Evolutionary conservation across 2,329 filamentous ascomycete species (phyloP).

Genomic region (Aspergillus transmontanensis): DNA sequence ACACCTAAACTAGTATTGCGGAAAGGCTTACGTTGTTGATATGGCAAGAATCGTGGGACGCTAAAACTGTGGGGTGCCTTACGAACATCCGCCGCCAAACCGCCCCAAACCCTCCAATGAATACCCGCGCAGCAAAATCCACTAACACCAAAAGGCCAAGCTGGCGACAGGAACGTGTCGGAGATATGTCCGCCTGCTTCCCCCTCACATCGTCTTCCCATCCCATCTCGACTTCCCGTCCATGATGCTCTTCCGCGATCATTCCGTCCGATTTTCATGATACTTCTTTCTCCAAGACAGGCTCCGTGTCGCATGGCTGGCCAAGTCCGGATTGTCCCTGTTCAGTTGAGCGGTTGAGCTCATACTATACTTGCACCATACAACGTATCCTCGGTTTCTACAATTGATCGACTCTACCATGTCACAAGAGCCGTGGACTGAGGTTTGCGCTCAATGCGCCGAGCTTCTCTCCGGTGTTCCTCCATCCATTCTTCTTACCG

Average conservation of each 20-base stretch:
- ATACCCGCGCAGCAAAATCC: conserved; percentile 1
- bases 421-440: conserved; percentile 29
- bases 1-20: background rate
- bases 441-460: conserved; percentile 37
- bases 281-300: conserved; percentile 12
- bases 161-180: conserved; percentile 22
- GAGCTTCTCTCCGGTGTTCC: conserved; percentile 32
- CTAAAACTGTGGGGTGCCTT: conserved; percentile 5
- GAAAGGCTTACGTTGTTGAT: conserved; percentile 2
- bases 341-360: conserved; percentile 23
- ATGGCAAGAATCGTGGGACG: background rate
- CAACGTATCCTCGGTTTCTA: conserved; percentile 4
- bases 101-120: background rate
- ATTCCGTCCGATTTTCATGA: conserved; percentile 10
- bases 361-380: conserved; percentile 10
- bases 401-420: conserved; percentile 23
- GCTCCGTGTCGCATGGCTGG: conserved; percentile 28
- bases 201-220: conserved; percentile 5
- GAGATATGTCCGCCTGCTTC: conserved; percentile 10
- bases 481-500: conserved; percentile 29
- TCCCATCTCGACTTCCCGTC: conserved; percentile 3
- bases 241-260: conserved; percentile 16
- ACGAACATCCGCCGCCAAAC: conserved; percentile 1
- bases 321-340: conserved; percentile 24
- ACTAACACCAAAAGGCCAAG: conserved; percentile 23